Base-by-base conservation (phyloP, 768 basidiomycete species). In the Cubamyces lactineus region DNA sequence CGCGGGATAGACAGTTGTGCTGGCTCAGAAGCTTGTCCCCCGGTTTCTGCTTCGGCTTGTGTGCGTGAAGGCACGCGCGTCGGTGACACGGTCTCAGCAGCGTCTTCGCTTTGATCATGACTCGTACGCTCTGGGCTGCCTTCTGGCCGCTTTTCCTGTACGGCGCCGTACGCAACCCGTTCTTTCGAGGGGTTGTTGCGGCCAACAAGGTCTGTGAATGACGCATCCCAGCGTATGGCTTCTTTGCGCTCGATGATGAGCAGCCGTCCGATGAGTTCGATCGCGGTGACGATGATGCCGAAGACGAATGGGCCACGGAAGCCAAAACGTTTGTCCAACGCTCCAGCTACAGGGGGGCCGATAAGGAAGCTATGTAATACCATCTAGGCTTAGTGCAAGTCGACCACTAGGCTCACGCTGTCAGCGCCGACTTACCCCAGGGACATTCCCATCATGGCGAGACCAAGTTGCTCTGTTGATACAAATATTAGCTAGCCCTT, bases 281-380 rank as follows among this genome's bases (percentile, higher is more conserved):
- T 38, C 1, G 55, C 64, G 23, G 75, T 70, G 42, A 75, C 42
- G 26, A 71, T 66, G 61, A 79, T 70, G 3, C 73, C 73, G 45
- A 78, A 75, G 42, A 79, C 69, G 66, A 77, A 77, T 0, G 78
- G 79, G 0, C 74, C 76, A 16, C 72, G 71, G 57, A 74, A 78
- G 1, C 78, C 78, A 30, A 76, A 74, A 1, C 65, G 67, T 11
- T 68, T 58, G 61, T 76, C 77, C 0, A 80, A 66, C 7, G 74
- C 75, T 23, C 79, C 79, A 0, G 77, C 74, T 5, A 78, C 70
- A 12, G 78, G 76, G 11, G 78, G 78, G 0, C 75, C 78, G 23
- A 75, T 59, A 34, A 78, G 69, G 16, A 71, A 61, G 4, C 77
- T 78, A 48, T 2, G 24, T 16, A n/a, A 26, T 34, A 13, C 26